Percentiles rank a stretch among this genome's conserved stretches.
Conservation (phyloP, 2,329 filamentous ascomycete species). For the Parascedosporium putredinis region DNA sequence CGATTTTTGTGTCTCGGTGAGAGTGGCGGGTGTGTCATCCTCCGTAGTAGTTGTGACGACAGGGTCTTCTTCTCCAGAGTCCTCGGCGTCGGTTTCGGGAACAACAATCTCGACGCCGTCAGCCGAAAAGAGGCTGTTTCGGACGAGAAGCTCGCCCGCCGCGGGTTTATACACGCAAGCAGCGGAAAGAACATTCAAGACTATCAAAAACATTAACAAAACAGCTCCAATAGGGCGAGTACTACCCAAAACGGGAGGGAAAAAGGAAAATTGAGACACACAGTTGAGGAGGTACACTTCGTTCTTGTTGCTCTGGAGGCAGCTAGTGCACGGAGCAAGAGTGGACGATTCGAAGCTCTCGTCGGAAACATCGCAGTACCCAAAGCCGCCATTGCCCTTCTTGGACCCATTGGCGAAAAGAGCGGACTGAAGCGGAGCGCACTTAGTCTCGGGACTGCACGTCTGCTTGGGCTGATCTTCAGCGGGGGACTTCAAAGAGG, state of each 20-base stretch:
- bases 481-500: not conserved
- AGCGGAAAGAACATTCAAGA: not conserved
- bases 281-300: not conserved
- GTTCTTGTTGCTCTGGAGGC: slow-evolving; percentile 1
- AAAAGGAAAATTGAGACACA: too few species aligned
- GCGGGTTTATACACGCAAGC: not conserved
- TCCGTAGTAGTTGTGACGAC: too few species aligned
- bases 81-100: not conserved
- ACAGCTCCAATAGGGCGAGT: too few species aligned
- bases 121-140: not conserved
- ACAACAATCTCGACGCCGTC: not conserved
- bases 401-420: not conserved
- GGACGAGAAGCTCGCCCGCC: not conserved
- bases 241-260: too few species aligned
- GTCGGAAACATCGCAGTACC: not conserved
- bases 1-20: not conserved
- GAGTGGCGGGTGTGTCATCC: not conserved
- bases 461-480: not conserved
- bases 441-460: not conserved
- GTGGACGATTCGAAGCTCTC: not conserved
- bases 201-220: too few species aligned
- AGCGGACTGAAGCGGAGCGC: not conserved
- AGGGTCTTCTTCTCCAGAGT: not conserved
- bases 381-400: not conserved
- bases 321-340: not conserved